Conservation (phyloP, 23 red algal species). For the Chondrus crispus region DNA sequence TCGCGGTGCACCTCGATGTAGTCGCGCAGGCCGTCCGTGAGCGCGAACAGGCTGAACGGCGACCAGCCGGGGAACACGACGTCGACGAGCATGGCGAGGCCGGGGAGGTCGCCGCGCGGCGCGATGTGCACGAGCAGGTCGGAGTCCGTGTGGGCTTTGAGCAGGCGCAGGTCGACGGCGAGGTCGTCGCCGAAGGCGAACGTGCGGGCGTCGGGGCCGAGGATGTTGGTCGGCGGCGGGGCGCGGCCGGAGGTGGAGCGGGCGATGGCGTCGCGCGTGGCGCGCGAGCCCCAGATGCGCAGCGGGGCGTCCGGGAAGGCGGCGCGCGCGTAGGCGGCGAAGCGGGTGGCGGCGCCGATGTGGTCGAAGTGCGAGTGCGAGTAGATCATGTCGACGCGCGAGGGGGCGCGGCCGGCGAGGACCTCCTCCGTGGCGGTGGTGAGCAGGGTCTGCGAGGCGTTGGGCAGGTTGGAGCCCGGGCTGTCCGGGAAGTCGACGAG, state of each 20-base stretch:
- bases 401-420: not conserved
- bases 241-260: not conserved
- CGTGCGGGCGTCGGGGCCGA: not conserved
- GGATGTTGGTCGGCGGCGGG: not conserved
- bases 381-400: slow-evolving; percentile 32
- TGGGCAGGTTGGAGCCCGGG: not conserved
- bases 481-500: slow-evolving; percentile 43
- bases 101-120: not conserved
- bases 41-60: not conserved
- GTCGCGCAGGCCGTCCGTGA: slow-evolving; percentile 6
- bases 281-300: slow-evolving; percentile 14
- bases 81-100: slow-evolving; percentile 19
- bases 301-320: not conserved
- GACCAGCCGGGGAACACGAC: slow-evolving; percentile 17
- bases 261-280: not conserved
- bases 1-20: slow-evolving; percentile 6
- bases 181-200: not conserved
- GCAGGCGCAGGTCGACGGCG: not conserved
- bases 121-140: slow-evolving; percentile 20
- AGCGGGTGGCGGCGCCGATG: slow-evolving; percentile 24
- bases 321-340: not conserved
- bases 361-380: slow-evolving; percentile 45
- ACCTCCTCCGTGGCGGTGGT: slow-evolving; percentile 5
- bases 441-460: not conserved
- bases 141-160: not conserved